Evolutionary conservation across 2,329 filamentous ascomycete species (phyloP).

Genomic region (Colletotrichum destructivum): DNA sequence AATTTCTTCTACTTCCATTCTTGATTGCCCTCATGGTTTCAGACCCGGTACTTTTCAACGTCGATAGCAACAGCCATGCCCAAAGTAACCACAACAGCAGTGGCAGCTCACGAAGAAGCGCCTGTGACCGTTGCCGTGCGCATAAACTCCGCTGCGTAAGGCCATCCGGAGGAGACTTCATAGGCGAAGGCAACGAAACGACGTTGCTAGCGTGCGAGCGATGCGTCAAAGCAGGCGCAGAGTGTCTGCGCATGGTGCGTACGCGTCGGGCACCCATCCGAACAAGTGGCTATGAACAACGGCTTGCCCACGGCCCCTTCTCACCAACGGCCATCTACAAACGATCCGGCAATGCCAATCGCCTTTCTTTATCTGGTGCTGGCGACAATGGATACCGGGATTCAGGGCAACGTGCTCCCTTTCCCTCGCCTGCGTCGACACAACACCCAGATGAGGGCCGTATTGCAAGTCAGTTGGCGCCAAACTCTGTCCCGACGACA

Average conservation of each 20-base stretch:
- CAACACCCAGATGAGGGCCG: no score
- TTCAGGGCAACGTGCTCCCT: no score
- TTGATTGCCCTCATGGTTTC: no score
- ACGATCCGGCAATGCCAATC: no score
- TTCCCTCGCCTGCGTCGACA: no score
- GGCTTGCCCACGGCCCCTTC: not conserved
- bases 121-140: slow-evolving; percentile 15
- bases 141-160: slow-evolving; percentile 22
- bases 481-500: no score
- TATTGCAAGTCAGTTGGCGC: no score
- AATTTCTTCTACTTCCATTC: no score
- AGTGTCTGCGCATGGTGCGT: slow-evolving; percentile 14
- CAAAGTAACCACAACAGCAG: not conserved
- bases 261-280: not conserved
- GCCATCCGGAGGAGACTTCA: not conserved
- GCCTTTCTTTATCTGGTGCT: no score
- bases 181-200: not conserved
- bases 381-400: no score
- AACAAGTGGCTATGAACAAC: slow-evolving; percentile 6
- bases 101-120: slow-evolving; percentile 8
- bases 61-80: no score
- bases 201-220: slow-evolving; percentile 14
- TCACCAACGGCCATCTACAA: not conserved
- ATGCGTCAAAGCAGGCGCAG: slow-evolving; percentile 15
- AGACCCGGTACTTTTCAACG: no score